Evolutionary conservation across 257 asterid species (phyloP), one percentile per base, ranked within the genome.

Genomic region (Fraxinus excelsior): DNA sequence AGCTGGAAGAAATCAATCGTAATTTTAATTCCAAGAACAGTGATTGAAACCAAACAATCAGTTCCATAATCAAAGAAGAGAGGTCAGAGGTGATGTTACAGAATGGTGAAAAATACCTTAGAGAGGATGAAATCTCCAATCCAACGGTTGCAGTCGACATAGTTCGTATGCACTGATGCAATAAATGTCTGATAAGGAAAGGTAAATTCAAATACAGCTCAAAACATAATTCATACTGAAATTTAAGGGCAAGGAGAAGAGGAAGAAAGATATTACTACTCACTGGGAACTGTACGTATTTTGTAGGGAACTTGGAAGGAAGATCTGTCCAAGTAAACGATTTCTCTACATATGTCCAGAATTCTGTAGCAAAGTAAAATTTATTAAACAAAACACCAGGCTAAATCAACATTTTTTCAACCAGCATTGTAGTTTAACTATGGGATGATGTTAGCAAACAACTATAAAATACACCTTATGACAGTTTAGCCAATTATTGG

Each of bases 241-340:
- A 69, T 40, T 72, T 29, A 80, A 76, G 58, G 26, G 32, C 67
- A 72, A 72, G 51, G 21, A 73, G 8, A 67, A 46, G 21, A 65
- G 18, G 26, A 65, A 76, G n/a, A 25, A 67, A 37, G 53, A 67
- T 75, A 76, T n/a, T 58, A 75, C 19, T 29, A 88, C 97, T 87
- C 62, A 96, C 98, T 10, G 99, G 99, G 83, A 96, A 91, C 80
- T 96, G 97, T 70, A 96, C 98, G 72, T 93, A 90, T 93, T 96
- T 96, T 26, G 99, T 93, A 0, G 99, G 99, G 79, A 96, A 96
- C 84, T 93, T 91, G 84, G 99, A 96, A 78, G 99, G 97, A 82
- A 89, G 91, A 82, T 93, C 98, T 2, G 94, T 90, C 99, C 99
- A 96, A 31, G 98, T 96, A 90, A 93, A 96, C 34, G 98, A 96